These are phyloP conservation scores for Chalciporus sphaerocephalus DNA, from an alignment of 768 basidiomycete species.

Conservation along the genomic window DNA sequence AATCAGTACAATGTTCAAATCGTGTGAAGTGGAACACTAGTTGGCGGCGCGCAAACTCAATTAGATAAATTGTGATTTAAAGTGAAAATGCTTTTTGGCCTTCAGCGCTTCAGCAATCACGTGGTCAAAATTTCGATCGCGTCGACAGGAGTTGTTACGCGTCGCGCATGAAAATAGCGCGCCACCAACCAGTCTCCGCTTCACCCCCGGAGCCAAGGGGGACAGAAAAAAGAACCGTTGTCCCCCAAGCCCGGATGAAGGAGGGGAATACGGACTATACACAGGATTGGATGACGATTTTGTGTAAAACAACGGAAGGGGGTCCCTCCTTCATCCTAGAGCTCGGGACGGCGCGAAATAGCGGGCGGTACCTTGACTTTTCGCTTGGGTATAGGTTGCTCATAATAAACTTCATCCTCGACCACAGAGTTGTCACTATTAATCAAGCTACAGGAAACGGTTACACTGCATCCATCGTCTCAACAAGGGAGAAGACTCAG, in stretches of 20 bases:
- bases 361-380: conserved; percentile 90
- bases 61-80: conserved; percentile 24
- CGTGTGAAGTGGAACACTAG: conserved; percentile 37
- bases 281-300: conserved; percentile 40
- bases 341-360: conserved; percentile 80
- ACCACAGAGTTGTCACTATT: conserved; percentile 65
- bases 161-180: conserved; percentile 24
- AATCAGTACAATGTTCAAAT: conserved; percentile 33
- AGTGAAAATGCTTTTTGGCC: conserved; percentile 29
- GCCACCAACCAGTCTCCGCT: conserved; percentile 36
- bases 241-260: conserved; percentile 92
- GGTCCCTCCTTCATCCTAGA: conserved; percentile 89
- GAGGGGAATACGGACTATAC: conserved; percentile 75
- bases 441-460: conserved; percentile 45
- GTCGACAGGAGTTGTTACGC: conserved; percentile 22
- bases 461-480: conserved; percentile 2
- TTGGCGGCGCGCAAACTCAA: conserved; percentile 27
- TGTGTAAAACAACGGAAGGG: conserved; percentile 33
- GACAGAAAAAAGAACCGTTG: conserved; percentile 67
- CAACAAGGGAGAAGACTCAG: conserved; percentile 41
- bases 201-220: conserved; percentile 58
- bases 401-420: conserved; percentile 81
- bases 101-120: conserved; percentile 31
- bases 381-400: conserved; percentile 61
- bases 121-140: conserved; percentile 19